These are phyloP conservation scores for Aspergillus unguis DNA, from an alignment of 2,329 filamentous ascomycete species.

Conservation along the genomic window DNA sequence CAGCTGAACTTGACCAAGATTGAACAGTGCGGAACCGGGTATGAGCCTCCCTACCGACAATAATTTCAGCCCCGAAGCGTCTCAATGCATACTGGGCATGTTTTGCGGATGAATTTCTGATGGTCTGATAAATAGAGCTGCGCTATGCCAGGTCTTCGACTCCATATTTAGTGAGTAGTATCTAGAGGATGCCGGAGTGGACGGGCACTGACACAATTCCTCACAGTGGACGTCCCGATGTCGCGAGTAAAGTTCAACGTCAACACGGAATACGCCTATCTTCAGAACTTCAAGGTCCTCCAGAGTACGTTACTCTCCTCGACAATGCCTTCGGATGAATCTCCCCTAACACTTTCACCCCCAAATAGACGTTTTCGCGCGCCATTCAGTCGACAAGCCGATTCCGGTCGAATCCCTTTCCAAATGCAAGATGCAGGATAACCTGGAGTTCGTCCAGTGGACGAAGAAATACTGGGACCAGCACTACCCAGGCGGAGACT, in stretches of 20 bases:
- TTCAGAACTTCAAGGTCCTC: slow-evolving; percentile 97
- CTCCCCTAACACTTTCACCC: slow-evolving; percentile 2
- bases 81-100: not conserved
- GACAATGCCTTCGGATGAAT: not conserved
- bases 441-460: slow-evolving; percentile 98
- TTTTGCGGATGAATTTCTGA: not conserved
- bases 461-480: slow-evolving; percentile 97
- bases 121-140: slow-evolving; percentile 61
- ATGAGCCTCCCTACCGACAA: slow-evolving; percentile 32
- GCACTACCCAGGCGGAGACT: slow-evolving; percentile 94
- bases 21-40: slow-evolving; percentile 99
- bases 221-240: slow-evolving; percentile 82
- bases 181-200: not conserved
- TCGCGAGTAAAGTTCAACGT: slow-evolving; percentile 96
- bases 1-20: slow-evolving; percentile 98
- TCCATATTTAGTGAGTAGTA: slow-evolving; percentile 75
- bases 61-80: not conserved
- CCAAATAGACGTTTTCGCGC: slow-evolving; percentile 66
- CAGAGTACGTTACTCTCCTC: slow-evolving; percentile 67
- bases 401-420: slow-evolving; percentile 84
- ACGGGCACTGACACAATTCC: slow-evolving; percentile 5
- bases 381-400: slow-evolving; percentile 83
- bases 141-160: slow-evolving; percentile 95
- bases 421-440: slow-evolving; percentile 99
- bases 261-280: slow-evolving; percentile 93